Base-by-base conservation (phyloP, 306 rosid genomes). In the Biancaea sappan region DNA sequence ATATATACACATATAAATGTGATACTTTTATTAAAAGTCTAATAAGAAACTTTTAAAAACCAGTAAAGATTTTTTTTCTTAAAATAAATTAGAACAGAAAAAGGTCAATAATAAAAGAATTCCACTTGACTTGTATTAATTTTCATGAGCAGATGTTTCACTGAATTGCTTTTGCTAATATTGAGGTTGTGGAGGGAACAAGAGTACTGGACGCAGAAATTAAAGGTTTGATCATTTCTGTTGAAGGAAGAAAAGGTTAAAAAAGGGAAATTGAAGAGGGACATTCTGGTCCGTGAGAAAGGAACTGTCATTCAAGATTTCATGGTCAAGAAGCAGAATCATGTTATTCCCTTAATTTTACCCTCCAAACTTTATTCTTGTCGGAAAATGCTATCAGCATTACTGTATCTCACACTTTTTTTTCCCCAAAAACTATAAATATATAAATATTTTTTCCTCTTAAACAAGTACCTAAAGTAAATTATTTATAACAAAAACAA, bases 271-370 rank as follows among this genome's bases (percentile, higher is more conserved):
- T 74, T 44, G 9, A 28, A 34, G 15, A 69, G 81, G 90, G 94
- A 86, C 41, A 86, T 77, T 83, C n/a, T 29, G 50, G 96, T 81
- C 88, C 80, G 41, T 69, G 46, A 14, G 37, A 7, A 72, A 82
- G 79, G 88, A 90, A 85, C 86, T 82, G 94, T 85, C 94, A 88
- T 82, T 92, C 94, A 83, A 84, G 58, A 69, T 79, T 74, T 74
- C 86, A 71, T 79, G 73, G 84, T 75, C 46, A 72, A 73, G 86
- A 83, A 75, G 66, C 86, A 83, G 86, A 82, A 89, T 82, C 88
- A 89, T 89, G 91, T 79, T 81, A 69, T 84, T 83, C 79, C 69
- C 83, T 76, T 75, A 75, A 47, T 81, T 82, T 87, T 75, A 64
- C 80, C 82, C 75, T 73, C 66, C 65, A 47, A 81, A 69, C 85